Conservation (phyloP, 768 basidiomycete genomes). For the Rhodotorula paludigena region DNA sequence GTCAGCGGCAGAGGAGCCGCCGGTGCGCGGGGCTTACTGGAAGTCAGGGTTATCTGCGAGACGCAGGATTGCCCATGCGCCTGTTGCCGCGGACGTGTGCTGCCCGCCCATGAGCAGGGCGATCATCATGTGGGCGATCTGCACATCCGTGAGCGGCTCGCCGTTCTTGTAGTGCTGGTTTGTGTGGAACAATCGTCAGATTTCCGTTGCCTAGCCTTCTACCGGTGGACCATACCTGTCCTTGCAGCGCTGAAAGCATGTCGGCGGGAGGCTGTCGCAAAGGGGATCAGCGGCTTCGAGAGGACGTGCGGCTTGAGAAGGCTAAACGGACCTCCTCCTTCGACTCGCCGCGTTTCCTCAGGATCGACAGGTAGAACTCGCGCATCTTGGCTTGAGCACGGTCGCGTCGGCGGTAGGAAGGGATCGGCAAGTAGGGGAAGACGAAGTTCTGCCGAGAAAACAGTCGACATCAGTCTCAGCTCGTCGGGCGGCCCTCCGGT, state of each 20-base stretch:
- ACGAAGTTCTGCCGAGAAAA: slow-evolving; percentile 61
- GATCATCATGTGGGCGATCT: slow-evolving; percentile 97
- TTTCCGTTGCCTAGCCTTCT: too few relatives aligned
- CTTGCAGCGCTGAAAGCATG: slow-evolving; percentile 83
- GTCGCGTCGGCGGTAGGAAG: slow-evolving; percentile 83
- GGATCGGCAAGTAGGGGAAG: slow-evolving; percentile 86
- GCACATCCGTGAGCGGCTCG: slow-evolving; percentile 68
- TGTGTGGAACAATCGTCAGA: too few relatives aligned
- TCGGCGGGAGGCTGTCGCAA: slow-evolving; percentile 65
- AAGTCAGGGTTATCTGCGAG: slow-evolving; percentile 69
- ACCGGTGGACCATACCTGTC: too few relatives aligned
- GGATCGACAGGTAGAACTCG: slow-evolving; percentile 83
- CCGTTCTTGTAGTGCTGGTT: slow-evolving; percentile 80
- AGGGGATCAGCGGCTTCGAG: not conserved
- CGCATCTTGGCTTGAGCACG: slow-evolving; percentile 87
- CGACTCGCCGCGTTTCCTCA: slow-evolving; percentile 62
- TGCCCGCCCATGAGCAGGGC: slow-evolving; percentile 99
- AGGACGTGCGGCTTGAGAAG: too few relatives aligned
- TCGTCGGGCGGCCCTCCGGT: too few relatives aligned
- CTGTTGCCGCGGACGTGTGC: slow-evolving; percentile 90
- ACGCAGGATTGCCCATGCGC: slow-evolving; percentile 84
- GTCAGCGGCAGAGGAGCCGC: too few relatives aligned
- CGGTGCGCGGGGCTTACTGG: too few relatives aligned
- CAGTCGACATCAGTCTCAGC: too few relatives aligned
- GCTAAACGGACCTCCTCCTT: slow-evolving; percentile 53